Evolutionary conservation across 495 filamentous ascomycete species (phyloP).

Genomic region (Daldinia loculata): DNA sequence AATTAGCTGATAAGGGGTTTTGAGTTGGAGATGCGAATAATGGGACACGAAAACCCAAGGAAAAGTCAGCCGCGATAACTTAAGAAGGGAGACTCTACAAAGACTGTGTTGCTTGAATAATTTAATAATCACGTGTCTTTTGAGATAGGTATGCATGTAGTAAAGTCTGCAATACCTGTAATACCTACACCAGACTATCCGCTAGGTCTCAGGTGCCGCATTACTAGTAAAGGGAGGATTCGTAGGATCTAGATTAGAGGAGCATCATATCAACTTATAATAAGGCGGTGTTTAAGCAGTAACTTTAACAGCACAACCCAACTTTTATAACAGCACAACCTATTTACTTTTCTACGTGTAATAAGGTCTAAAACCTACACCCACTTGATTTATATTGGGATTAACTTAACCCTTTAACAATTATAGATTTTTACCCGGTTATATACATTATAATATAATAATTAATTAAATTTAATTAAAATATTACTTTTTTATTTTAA

Average conservation of each 20-base stretch:
- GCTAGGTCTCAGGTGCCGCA: not conserved
- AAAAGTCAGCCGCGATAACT: constrained; percentile 1
- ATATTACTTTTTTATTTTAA: too few species aligned
- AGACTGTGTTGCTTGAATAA: not conserved
- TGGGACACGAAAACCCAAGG: constrained; percentile 1
- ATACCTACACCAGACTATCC: not conserved
- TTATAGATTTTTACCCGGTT: too few species aligned
- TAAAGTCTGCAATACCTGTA: not conserved
- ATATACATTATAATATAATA: too few species aligned
- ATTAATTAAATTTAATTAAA: too few species aligned
- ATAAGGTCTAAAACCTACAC: too few species aligned
- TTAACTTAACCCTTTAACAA: too few species aligned
- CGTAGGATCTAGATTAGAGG: not conserved
- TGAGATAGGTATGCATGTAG: not conserved
- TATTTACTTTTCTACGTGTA: too few species aligned
- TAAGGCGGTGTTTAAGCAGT: too few species aligned
- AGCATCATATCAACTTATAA: not conserved
- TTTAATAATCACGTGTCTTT: not conserved
- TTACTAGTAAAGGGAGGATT: not conserved
- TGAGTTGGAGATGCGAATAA: not conserved
- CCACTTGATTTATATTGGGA: too few species aligned
- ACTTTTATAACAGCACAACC: too few species aligned
- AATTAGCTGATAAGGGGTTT: not conserved
- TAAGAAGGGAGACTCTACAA: not conserved
- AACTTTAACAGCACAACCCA: too few species aligned